Evolutionary conservation across 106 monocot genomes (phyloP).

Genomic region (Acorus calamus): DNA sequence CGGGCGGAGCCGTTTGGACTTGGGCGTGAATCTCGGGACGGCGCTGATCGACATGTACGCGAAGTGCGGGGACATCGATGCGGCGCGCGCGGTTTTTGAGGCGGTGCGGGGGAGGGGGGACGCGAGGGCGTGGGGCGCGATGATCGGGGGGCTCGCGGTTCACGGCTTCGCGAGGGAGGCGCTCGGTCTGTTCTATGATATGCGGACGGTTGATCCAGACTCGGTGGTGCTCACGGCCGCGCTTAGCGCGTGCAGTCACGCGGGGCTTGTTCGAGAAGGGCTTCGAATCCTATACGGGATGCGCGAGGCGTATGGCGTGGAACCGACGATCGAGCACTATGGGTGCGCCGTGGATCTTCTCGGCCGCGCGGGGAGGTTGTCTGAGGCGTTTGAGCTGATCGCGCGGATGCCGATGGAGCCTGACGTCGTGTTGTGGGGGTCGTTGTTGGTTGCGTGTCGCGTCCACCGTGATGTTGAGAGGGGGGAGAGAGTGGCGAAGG

Average conservation of each 20-base stretch:
- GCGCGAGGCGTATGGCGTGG: slow-evolving; percentile 8
- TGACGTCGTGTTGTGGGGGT: slow-evolving; percentile 54
- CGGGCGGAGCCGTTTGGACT: slow-evolving; percentile 14
- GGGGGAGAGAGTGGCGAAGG: slow-evolving; percentile 50
- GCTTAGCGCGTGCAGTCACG: slow-evolving; percentile 50
- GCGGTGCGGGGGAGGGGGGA: slow-evolving; percentile 36
- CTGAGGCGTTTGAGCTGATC: slow-evolving; percentile 41
- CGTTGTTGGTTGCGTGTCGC: slow-evolving; percentile 50
- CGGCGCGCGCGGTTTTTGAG: slow-evolving; percentile 26
- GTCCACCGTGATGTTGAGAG: slow-evolving; percentile 40
- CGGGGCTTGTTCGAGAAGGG: slow-evolving; percentile 40
- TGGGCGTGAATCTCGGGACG: slow-evolving; percentile 29
- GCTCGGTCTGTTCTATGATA: slow-evolving; percentile 29
- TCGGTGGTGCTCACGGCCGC: slow-evolving; percentile 46
- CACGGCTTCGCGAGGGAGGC: slow-evolving; percentile 37
- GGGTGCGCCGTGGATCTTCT: slow-evolving; percentile 51
- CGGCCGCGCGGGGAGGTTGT: slow-evolving; percentile 42
- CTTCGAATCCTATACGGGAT: slow-evolving; percentile 26
- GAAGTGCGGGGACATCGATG: slow-evolving; percentile 44
- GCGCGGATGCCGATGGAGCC: slow-evolving; percentile 24
- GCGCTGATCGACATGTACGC: slow-evolving; percentile 57
- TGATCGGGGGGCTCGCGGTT: slow-evolving; percentile 40
- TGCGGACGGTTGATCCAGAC: slow-evolving; percentile 31
- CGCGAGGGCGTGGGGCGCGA: slow-evolving; percentile 50
- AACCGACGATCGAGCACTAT: slow-evolving; percentile 64